Percentiles rank a stretch among this genome's conserved stretches.
phyloP scores from a whole-genome alignment of 1,139 yeast genomes.

The Geotrichum phurueaensis region DNA sequence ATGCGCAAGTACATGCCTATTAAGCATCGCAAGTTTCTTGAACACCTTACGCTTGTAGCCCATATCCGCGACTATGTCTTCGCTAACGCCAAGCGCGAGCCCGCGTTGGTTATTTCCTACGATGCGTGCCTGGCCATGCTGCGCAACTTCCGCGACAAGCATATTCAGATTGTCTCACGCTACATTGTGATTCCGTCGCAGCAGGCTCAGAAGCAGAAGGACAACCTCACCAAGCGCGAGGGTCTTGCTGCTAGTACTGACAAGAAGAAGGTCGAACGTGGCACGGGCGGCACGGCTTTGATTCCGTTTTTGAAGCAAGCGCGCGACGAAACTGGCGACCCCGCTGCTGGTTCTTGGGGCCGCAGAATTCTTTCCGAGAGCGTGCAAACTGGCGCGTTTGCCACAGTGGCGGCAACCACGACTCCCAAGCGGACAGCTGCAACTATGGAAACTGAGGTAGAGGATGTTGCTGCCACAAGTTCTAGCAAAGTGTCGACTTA shows the following conservation, averaged over 20 bases:
- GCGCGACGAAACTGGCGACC: conserved; percentile 90
- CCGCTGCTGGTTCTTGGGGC: conserved; percentile 91
- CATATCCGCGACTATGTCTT: conserved; percentile 60
- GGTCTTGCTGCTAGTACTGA: conserved; percentile 31
- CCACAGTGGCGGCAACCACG: background rate
- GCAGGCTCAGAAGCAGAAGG: conserved; percentile 29
- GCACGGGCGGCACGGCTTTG: conserved; percentile 92
- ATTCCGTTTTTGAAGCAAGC: conserved; percentile 91
- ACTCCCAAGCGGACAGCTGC: background rate
- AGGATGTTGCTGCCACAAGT: background rate
- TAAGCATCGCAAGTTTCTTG: conserved; percentile 68
- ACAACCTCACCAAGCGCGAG: conserved; percentile 27
- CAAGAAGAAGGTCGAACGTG: conserved; percentile 43
- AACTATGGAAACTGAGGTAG: background rate
- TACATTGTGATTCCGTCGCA: conserved; percentile 74
- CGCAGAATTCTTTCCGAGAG: conserved; percentile 57
- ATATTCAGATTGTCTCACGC: conserved; percentile 84
- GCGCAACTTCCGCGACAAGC: conserved; percentile 83
- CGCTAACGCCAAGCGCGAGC: conserved; percentile 38
- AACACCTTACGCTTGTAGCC: conserved; percentile 50
- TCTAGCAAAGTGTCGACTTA: background rate
- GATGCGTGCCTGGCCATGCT: conserved; percentile 90
- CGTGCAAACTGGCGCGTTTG: conserved; percentile 1
- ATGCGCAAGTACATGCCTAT: conserved; percentile 91
- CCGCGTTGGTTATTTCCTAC: conserved; percentile 63